Conservation (phyloP, 1,139 yeast genomes). For the Saccharomyces hybrid region DNA sequence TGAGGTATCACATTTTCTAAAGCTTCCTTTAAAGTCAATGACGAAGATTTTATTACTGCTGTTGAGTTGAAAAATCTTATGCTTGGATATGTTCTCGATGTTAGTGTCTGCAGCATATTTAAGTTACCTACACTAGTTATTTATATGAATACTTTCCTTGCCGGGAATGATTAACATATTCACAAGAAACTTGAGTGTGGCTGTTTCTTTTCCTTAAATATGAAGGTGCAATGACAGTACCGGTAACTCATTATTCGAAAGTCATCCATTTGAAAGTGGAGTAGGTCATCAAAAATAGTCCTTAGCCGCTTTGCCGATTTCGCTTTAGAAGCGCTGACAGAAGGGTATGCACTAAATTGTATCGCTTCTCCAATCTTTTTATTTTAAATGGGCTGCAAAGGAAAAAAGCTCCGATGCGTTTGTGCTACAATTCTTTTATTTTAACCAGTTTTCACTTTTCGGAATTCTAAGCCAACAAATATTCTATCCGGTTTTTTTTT, state of each 20-base stretch:
- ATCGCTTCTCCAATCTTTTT: neutral
- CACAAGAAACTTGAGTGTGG: neutral
- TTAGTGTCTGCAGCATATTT: neutral
- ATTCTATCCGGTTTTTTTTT: too few species aligned
- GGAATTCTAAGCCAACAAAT: too few species aligned
- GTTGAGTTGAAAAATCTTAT: neutral
- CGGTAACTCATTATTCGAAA: neutral
- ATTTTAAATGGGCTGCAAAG: too few species aligned
- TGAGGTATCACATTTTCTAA: constrained; percentile 38
- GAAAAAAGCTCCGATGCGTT: too few species aligned
- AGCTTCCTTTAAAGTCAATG: constrained; percentile 33
- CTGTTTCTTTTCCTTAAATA: neutral
- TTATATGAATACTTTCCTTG: neutral
- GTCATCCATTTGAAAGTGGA: neutral
- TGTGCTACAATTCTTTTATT: too few species aligned
- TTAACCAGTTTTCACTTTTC: too few species aligned
- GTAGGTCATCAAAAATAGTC: neutral
- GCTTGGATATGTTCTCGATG: too few species aligned
- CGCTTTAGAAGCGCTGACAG: neutral
- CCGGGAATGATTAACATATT: neutral
- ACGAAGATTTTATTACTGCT: neutral
- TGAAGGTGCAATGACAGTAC: neutral
- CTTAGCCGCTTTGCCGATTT: neutral
- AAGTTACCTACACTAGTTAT: neutral
- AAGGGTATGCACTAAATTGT: neutral